These are phyloP conservation scores for Teratosphaeriaceae sp. DNA, from an alignment of 2,329 filamentous ascomycete species.

Conservation along the genomic window DNA sequence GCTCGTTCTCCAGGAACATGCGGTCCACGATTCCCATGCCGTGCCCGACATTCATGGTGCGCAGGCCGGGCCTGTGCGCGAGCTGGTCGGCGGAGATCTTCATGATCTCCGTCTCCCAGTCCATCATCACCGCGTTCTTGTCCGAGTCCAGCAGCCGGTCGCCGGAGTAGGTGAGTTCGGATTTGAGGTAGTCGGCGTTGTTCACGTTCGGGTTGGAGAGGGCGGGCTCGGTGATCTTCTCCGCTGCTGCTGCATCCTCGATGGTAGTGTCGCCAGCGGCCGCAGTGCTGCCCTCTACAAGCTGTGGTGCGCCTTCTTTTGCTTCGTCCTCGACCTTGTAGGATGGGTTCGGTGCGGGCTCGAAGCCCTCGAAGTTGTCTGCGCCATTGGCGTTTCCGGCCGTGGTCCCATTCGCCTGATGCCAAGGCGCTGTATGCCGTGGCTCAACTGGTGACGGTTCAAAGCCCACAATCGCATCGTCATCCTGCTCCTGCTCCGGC, in stretches of 20 bases:
- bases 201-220: constrained; percentile 33
- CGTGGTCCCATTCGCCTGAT: neutral
- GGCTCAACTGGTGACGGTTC: constrained; percentile 19
- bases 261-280: neutral
- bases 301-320: constrained; percentile 7
- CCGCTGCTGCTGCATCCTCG: too few relatives aligned
- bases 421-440: constrained; percentile 5
- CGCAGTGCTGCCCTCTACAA: constrained; percentile 11
- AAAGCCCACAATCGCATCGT: constrained; percentile 29
- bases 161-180: constrained; percentile 42
- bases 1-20: constrained; percentile 39
- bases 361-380: constrained; percentile 22
- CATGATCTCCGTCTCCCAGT: constrained; percentile 48
- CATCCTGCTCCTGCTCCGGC: constrained; percentile 38
- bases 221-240: constrained; percentile 17
- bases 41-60: constrained; percentile 45
- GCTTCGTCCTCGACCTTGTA: constrained; percentile 21
- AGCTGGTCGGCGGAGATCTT: constrained; percentile 38
- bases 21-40: constrained; percentile 47
- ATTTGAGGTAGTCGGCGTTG: constrained; percentile 43
- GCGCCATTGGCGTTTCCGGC: constrained; percentile 3
- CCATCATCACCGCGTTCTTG: constrained; percentile 49
- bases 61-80: constrained; percentile 31
- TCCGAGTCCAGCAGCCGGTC: constrained; percentile 43
- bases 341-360: constrained; percentile 27